These are phyloP conservation scores for Tremella fuciformis DNA, from an alignment of 768 basidiomycete genomes.

Conservation along the genomic window DNA sequence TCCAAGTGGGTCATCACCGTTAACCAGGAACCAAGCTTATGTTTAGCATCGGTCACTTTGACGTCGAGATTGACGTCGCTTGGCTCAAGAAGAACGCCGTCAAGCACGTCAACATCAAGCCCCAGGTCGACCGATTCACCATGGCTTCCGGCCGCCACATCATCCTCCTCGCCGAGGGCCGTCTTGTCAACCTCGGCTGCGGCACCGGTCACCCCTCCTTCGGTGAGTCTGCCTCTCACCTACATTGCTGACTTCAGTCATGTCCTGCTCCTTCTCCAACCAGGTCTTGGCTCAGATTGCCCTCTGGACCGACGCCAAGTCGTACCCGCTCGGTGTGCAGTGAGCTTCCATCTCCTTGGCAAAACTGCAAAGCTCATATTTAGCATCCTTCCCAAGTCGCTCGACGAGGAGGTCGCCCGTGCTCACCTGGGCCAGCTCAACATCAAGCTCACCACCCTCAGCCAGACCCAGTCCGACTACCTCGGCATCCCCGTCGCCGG, in stretches of 20 bases:
- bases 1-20: slow-evolving; percentile 67
- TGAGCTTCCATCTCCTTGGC: slow-evolving; percentile 15
- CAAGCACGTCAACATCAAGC: slow-evolving; percentile 84
- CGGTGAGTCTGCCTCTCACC: slow-evolving; percentile 30
- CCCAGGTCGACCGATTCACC: slow-evolving; percentile 97
- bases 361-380: not conserved
- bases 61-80: slow-evolving; percentile 81
- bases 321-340: slow-evolving; percentile 95
- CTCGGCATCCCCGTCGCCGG: slow-evolving; percentile 83
- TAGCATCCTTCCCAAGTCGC: slow-evolving; percentile 89
- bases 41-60: slow-evolving; percentile 55
- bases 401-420: slow-evolving; percentile 98
- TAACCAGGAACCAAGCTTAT: slow-evolving; percentile 4
- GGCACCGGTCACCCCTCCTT: slow-evolving; percentile 98
- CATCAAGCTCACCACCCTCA: slow-evolving; percentile 76
- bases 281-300: slow-evolving; percentile 98
- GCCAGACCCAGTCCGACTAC: slow-evolving; percentile 74
- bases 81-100: slow-evolving; percentile 95
- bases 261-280: slow-evolving; percentile 99
- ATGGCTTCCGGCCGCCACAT: slow-evolving; percentile 89
- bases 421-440: slow-evolving; percentile 88
- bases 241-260: slow-evolving; percentile 58
- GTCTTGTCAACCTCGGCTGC: slow-evolving; percentile 98
- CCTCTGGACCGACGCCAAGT: slow-evolving; percentile 86
- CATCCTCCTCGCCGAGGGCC: slow-evolving; percentile 96